These are phyloP conservation scores for Lactarius akahatsu DNA, from an alignment of 768 basidiomycete species.

Conservation along the genomic window DNA sequence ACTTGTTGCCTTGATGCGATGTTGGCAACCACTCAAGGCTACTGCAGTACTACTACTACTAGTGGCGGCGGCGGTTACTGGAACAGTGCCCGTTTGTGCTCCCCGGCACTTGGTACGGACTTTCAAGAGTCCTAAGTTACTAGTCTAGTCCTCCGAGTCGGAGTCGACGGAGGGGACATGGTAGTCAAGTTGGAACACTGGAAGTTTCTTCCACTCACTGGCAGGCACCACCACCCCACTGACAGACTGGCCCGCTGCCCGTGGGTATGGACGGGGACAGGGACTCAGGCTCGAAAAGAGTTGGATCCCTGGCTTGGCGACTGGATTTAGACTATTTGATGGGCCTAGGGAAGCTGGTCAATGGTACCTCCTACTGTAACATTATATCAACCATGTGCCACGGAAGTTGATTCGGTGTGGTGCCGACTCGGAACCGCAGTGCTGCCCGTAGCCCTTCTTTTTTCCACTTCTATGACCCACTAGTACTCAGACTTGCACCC, in stretches of 20 bases:
- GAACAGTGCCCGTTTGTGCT: not conserved
- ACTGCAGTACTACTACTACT: not conserved
- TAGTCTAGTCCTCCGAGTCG: not conserved
- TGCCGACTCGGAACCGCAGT: not conserved
- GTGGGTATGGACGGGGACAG: not conserved
- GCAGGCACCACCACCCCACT: not conserved
- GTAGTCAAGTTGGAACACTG: not conserved
- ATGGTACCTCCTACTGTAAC: not conserved
- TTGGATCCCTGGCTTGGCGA: not conserved
- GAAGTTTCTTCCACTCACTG: not conserved
- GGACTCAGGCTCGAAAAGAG: not conserved
- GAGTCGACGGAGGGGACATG: not conserved
- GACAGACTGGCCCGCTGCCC: not conserved
- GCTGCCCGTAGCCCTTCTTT: not conserved
- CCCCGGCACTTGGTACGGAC: not conserved
- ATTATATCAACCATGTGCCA: too few species aligned
- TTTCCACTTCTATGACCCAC: not conserved
- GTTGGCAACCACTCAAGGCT: not conserved
- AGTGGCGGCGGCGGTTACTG: not conserved
- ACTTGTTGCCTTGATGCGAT: not conserved
- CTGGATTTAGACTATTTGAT: not conserved
- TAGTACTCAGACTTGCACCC: not conserved
- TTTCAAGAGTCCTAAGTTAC: not conserved
- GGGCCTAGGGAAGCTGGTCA: not conserved
- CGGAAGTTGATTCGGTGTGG: too few species aligned